Conservation (phyloP, 176 grass and related monocot species). For the Oryza brachyantha region DNA sequence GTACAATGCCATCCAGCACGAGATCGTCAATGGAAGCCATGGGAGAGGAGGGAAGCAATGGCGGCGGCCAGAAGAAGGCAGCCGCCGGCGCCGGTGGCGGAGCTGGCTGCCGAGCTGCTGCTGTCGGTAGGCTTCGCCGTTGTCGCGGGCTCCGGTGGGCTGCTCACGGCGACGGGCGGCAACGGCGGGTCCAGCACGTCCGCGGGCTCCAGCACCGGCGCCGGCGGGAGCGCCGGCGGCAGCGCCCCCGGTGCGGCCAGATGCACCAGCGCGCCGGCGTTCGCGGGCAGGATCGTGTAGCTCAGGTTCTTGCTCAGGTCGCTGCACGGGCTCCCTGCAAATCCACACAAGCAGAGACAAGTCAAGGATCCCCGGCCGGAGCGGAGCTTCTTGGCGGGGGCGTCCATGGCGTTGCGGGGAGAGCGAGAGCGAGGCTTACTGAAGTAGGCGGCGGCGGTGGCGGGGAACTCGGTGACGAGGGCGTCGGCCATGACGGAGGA, state of each 20-base stretch:
- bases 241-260: conserved; percentile 41
- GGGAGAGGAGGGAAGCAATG: conserved; percentile 23
- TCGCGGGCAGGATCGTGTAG: conserved; percentile 59
- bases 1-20: conserved; percentile 19
- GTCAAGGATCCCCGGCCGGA: too few species aligned
- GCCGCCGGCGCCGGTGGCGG: not conserved
- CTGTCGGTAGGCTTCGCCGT: conserved; percentile 1
- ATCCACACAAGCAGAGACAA: not conserved
- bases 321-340: conserved; percentile 79
- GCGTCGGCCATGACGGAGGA: conserved; percentile 46
- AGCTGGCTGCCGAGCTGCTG: not conserved
- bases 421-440: conserved; percentile 45
- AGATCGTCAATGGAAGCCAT: conserved; percentile 33
- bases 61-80: conserved; percentile 7
- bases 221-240: conserved; percentile 62
- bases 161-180: conserved; percentile 47
- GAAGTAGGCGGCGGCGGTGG: conserved; percentile 70
- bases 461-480: conserved; percentile 71
- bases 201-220: conserved; percentile 57
- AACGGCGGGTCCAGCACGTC: conserved; percentile 78
- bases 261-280: conserved; percentile 54
- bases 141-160: conserved; percentile 14
- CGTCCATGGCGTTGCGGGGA: not conserved
- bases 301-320: conserved; percentile 53
- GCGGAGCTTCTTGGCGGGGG: too few species aligned